Conservation (phyloP, 106 monocot genomes). For the Phalaenopsis aphrodite region DNA sequence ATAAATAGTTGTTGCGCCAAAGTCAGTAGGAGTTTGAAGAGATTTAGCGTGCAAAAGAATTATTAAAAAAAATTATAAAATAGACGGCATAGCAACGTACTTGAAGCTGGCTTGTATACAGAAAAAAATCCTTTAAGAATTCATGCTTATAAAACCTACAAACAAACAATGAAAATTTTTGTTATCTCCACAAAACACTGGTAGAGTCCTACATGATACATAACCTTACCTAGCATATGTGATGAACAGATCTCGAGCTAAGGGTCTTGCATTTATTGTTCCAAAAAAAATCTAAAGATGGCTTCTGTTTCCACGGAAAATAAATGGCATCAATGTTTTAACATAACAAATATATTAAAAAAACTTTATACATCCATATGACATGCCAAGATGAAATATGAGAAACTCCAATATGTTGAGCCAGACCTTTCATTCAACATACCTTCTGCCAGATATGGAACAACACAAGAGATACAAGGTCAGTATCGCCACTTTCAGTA, state of each 20-base stretch:
- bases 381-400: background rate
- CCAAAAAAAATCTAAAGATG: slow-evolving; percentile 73
- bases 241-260: slow-evolving; percentile 88
- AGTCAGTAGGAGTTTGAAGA: background rate
- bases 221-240: slow-evolving; percentile 72
- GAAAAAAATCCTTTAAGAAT: slow-evolving; percentile 88
- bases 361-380: background rate
- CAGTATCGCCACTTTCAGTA: slow-evolving; percentile 95
- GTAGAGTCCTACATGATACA: background rate
- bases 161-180: slow-evolving; percentile 5
- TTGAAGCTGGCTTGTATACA: slow-evolving; percentile 67
- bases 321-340: background rate
- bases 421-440: background rate
- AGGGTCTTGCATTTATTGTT: slow-evolving; percentile 78
- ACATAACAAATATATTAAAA: background rate
- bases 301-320: slow-evolving; percentile 36
- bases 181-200: background rate
- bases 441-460: slow-evolving; percentile 97
- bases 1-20: background rate
- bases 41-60: background rate
- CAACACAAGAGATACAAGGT: slow-evolving; percentile 92
- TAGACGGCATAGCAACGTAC: slow-evolving; percentile 39
- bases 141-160: slow-evolving; percentile 75
- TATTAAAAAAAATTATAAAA: slow-evolving; percentile 2
- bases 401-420: background rate